A percentile compares a stretch with the other conserved stretches of the same genome.
These are phyloP conservation scores for Berberis thunbergii DNA, from an alignment of 164 flowering plant genomes.

Conservation along the genomic window DNA sequence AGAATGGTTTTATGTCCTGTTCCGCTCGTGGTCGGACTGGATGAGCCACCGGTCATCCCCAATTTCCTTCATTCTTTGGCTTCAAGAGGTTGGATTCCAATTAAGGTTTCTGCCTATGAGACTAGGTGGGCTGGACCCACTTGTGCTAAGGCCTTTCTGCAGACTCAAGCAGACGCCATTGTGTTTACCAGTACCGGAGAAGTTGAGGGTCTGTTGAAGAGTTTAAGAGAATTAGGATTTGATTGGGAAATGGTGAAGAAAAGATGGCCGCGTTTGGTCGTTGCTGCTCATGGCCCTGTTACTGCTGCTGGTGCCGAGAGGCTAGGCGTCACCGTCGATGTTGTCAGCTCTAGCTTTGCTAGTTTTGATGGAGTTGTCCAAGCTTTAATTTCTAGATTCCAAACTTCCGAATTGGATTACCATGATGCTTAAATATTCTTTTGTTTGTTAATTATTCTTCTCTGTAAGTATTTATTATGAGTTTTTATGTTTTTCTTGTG, in stretches of 20 bases:
- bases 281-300: conserved; percentile 81
- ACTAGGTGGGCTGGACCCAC: conserved; percentile 60
- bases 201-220: conserved; percentile 67
- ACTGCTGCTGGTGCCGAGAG: conserved; percentile 69
- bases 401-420: too few relatives aligned
- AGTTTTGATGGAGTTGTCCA: conserved; percentile 68
- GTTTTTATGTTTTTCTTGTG: too few relatives aligned
- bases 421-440: too few relatives aligned
- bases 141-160: conserved; percentile 27
- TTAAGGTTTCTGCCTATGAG: conserved; percentile 50
- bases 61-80: conserved; percentile 36
- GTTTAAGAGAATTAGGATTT: conserved; percentile 45
- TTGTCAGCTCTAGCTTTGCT: conserved; percentile 47
- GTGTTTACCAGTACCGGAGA: conserved; percentile 68
- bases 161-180: conserved; percentile 33
- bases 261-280: conserved; percentile 47
- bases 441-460: too few relatives aligned
- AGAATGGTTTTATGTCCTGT: conserved; percentile 55
- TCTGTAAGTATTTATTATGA: too few relatives aligned
- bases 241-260: conserved; percentile 42
- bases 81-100: conserved; percentile 40
- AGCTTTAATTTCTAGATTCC: conserved; percentile 24
- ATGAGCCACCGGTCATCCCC: conserved; percentile 69
- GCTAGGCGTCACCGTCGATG: conserved; percentile 56
- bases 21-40: conserved; percentile 46